Percentiles rank a stretch among this genome's conserved stretches.
Conservation (phyloP, 2,329 filamentous ascomycete species). For the Penicillium sp. region DNA sequence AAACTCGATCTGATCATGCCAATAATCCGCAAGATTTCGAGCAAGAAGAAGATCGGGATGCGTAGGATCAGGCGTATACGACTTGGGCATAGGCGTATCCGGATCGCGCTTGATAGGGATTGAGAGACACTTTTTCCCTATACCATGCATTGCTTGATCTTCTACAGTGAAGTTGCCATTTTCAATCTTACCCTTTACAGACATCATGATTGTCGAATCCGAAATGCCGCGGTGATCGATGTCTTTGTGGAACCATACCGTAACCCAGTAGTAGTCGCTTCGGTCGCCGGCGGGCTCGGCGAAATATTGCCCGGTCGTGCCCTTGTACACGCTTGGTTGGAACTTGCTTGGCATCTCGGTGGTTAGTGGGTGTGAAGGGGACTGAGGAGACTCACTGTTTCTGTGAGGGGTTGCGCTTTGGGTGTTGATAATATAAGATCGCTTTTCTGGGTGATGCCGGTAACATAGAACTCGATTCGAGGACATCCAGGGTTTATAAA, state of each 20-base stretch:
- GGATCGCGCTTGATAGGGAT: background rate
- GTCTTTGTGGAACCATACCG: background rate
- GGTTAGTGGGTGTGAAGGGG: background rate
- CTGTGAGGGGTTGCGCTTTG: too few species aligned
- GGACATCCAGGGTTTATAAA: background rate
- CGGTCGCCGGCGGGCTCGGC: background rate
- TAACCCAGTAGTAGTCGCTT: slow-evolving; percentile 5
- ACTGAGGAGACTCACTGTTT: too few species aligned
- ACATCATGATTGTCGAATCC: background rate
- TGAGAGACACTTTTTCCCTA: background rate
- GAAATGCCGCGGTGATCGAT: background rate
- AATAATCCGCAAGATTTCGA: background rate
- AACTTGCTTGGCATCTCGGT: background rate
- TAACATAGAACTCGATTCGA: background rate
- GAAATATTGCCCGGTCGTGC: background rate
- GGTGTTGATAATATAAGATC: background rate
- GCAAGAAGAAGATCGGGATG: slow-evolving; percentile 2
- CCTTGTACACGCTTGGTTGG: background rate
- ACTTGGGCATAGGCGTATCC: background rate
- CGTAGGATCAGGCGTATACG: background rate
- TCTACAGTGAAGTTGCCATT: background rate
- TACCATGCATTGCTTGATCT: background rate
- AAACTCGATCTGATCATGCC: background rate
- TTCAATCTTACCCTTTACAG: background rate
- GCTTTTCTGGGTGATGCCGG: background rate